Conservation (phyloP, 306 rosid species). For the Medicago ruthenica region DNA sequence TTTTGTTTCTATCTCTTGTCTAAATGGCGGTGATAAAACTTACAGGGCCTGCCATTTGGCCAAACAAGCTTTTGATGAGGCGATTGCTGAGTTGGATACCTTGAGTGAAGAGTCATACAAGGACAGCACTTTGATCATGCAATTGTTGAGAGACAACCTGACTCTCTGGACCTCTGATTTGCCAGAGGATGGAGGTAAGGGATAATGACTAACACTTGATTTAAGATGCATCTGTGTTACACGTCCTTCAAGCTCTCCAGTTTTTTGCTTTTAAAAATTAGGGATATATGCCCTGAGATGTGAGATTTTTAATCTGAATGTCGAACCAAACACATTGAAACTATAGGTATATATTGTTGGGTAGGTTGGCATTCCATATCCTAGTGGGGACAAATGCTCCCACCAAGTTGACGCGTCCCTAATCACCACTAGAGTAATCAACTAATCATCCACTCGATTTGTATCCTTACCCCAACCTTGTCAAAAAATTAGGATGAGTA, state of each 20-base stretch:
- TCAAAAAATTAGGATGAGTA: not conserved
- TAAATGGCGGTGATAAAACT: conserved; percentile 41
- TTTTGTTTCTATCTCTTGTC: conserved; percentile 32
- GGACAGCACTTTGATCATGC: conserved; percentile 99
- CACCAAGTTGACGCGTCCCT: not conserved
- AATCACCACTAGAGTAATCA: not conserved
- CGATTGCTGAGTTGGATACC: conserved; percentile 97
- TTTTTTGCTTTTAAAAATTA: no score
- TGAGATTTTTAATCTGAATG: no score
- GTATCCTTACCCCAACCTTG: no score
- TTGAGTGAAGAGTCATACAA: conserved; percentile 98
- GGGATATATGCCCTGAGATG: no score
- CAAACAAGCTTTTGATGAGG: conserved; percentile 98
- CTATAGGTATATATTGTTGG: not conserved
- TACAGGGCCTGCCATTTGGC: conserved; percentile 99
- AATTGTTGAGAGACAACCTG: conserved; percentile 96
- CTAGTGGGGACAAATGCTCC: not conserved
- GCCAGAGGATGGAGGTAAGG: conserved; percentile 97
- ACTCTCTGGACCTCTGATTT: conserved; percentile 99
- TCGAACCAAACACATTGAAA: no score
- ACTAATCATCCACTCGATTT: no score
- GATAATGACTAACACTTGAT: conserved; percentile 22
- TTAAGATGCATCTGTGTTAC: conserved; percentile 2
- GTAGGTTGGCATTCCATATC: not conserved
- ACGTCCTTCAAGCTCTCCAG: no score